Evolutionary conservation across 352 stramenopile species (phyloP), one percentile per base, ranked within the genome.

Genomic region (Plasmopara muralis): DNA sequence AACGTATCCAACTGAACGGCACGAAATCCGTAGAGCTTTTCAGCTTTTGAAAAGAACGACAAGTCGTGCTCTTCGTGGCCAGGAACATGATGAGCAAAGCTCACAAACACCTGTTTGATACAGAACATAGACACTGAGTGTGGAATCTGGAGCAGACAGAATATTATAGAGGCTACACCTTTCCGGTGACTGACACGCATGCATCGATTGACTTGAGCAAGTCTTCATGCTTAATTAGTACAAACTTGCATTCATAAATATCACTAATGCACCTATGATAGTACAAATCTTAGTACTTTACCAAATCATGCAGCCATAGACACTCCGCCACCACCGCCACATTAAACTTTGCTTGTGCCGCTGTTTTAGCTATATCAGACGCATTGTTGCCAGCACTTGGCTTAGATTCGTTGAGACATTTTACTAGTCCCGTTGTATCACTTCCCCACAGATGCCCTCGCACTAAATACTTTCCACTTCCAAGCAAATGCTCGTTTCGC

Each of bases 1-100:
- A 77, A 43, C 4, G 69, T 79, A 37, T 72, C 55, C n/a, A 82
- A 31, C n/a, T 74, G 62, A 13, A 61, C 50, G 2, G 69, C 64
- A 10, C 68, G 38, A 9, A 71, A 82, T 0, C 58, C 55, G 41
- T 64, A 78, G 4, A 64, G 25, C 25, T 38, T 55, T 29, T 72
- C 67, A n/a, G 68, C 66, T 55, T 75, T 78, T 2, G 58, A 60
- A 25, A 82, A 82, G 44, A 82, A 82, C 29, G 68, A 73, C 43
- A 82, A 54, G 18, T 82, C 71, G 29, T 76, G 62, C 12, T 67
- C 31, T 54, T 82, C 66, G 33, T 77, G 63, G 18, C 71, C 71
- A 25, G 71, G 71, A 5, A 78, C 68, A 33, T 82, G 72, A 37
- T 79, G 72, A 2, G 68, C 70, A 43, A 82, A 82, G 45, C 72